Conservation (phyloP, 106 monocot genomes). For the Allium fistulosum region DNA sequence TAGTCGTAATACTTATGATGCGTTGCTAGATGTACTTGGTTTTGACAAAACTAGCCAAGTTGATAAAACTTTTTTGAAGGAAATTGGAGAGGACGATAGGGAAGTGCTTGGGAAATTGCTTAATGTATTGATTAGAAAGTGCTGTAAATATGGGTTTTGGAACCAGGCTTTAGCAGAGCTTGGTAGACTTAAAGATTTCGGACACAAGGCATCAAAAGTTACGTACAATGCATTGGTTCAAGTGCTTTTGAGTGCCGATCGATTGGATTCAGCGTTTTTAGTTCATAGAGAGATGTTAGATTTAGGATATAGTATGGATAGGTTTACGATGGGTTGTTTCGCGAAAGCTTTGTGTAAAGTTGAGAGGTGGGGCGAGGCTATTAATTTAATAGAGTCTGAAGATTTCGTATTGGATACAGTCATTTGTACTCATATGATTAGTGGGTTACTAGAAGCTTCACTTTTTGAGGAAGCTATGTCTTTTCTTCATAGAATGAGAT, state of each 20-base stretch:
- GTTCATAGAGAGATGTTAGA: conserved; percentile 83
- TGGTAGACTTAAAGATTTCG: conserved; percentile 83
- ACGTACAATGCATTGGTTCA: conserved; percentile 75
- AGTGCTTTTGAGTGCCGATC: conserved; percentile 51
- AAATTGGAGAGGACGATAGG: conserved; percentile 70
- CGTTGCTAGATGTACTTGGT: conserved; percentile 48
- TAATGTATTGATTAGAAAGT: conserved; percentile 70
- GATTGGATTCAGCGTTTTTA: conserved; percentile 69
- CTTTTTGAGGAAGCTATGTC: conserved; percentile 89
- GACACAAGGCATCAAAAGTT: conserved; percentile 48
- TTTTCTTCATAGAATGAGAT: conserved; percentile 78
- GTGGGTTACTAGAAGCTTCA: conserved; percentile 85
- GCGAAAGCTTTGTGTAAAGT: conserved; percentile 66
- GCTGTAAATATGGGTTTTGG: conserved; percentile 65
- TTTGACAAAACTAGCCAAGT: conserved; percentile 40
- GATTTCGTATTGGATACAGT: conserved; percentile 72
- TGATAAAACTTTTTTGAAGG: conserved; percentile 40
- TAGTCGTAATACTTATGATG: conserved; percentile 36
- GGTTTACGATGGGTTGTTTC: conserved; percentile 64
- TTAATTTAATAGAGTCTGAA: conserved; percentile 66
- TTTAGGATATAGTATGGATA: conserved; percentile 52
- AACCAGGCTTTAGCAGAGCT: conserved; percentile 75
- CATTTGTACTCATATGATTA: conserved; percentile 84
- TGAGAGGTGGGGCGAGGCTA: conserved; percentile 78
- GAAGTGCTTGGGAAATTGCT: conserved; percentile 77